A percentile compares a stretch with the other conserved stretches of the same genome.
Conservation (phyloP, 139 green algal genomes). For the Klebsormidium nitens region DNA sequence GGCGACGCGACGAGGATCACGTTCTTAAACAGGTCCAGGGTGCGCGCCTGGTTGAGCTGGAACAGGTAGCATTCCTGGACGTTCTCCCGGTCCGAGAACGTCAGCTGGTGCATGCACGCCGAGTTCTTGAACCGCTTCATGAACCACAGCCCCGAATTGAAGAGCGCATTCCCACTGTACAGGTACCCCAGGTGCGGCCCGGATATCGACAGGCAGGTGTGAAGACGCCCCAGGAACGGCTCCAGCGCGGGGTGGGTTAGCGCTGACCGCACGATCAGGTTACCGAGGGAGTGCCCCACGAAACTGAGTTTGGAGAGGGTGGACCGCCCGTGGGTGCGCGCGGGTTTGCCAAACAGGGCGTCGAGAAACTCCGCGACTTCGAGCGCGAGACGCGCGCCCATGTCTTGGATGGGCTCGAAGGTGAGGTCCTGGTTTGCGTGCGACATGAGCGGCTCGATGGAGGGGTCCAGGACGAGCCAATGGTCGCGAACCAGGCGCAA, state of each 20-base stretch:
- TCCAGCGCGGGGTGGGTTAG: conserved; percentile 46
- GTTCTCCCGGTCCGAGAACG: conserved; percentile 49
- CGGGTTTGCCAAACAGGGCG: conserved; percentile 11
- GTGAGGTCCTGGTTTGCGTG: conserved; percentile 39
- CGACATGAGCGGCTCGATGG: conserved; percentile 48
- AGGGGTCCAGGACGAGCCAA: conserved; percentile 47
- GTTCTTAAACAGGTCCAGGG: conserved; percentile 49
- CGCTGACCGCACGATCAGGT: conserved; percentile 58
- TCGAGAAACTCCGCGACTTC: conserved; percentile 26
- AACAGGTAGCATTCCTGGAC: conserved; percentile 59
- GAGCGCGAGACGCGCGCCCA: conserved; percentile 24
- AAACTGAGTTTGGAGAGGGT: conserved; percentile 40
- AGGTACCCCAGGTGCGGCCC: conserved; percentile 66
- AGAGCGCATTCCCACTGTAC: conserved; percentile 50
- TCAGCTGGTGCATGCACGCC: conserved; percentile 54
- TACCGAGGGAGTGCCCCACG: conserved; percentile 65
- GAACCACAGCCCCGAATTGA: conserved; percentile 53
- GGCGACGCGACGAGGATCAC: conserved; percentile 49
- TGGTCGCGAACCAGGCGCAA: conserved; percentile 52
- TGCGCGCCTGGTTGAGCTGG: conserved; percentile 43
- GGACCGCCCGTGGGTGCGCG: conserved; percentile 5
- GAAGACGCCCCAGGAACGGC: conserved; percentile 44
- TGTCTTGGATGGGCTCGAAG: conserved; percentile 41
- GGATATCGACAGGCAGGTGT: conserved; percentile 52
- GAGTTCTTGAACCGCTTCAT: conserved; percentile 34